These are phyloP conservation scores for Saturnispora silvae DNA, from an alignment of 805 yeast species.

Conservation along the genomic window DNA sequence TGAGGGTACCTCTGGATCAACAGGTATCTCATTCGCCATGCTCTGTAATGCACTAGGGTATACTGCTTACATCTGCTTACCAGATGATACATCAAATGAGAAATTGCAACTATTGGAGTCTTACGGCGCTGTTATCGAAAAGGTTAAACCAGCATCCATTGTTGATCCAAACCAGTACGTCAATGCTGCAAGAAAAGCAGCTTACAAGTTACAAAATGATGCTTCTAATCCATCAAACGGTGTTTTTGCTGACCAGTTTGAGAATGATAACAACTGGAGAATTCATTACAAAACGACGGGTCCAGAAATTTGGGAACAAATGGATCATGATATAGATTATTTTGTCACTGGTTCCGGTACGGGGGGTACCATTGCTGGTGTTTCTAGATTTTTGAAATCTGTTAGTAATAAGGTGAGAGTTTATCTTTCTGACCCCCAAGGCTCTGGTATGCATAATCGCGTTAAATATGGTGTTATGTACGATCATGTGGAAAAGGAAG, in stretches of 20 bases:
- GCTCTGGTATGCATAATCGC: slow-evolving; percentile 81
- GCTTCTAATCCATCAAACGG: slow-evolving; percentile 37
- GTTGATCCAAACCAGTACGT: slow-evolving; percentile 92
- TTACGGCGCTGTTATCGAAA: slow-evolving; percentile 74
- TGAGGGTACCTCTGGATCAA: slow-evolving; percentile 96
- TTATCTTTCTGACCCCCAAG: slow-evolving; percentile 90
- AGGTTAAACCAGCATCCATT: slow-evolving; percentile 89
- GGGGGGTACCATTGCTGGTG: slow-evolving; percentile 95
- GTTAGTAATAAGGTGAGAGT: slow-evolving; percentile 33
- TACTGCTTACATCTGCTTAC: slow-evolving; percentile 84
- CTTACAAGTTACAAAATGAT: slow-evolving; percentile 38
- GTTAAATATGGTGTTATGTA: slow-evolving; percentile 91
- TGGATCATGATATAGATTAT: slow-evolving; percentile 52
- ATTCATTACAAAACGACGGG: slow-evolving; percentile 79
- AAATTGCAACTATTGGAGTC: slow-evolving; percentile 61
- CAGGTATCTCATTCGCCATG: slow-evolving; percentile 89
- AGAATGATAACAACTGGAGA: slow-evolving; percentile 83
- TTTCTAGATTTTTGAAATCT: slow-evolving; percentile 60
- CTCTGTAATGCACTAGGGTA: slow-evolving; percentile 86
- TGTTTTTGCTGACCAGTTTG: slow-evolving; percentile 91
- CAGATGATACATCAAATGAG: slow-evolving; percentile 86
- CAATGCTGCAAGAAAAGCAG: slow-evolving; percentile 67
- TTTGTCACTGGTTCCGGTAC: slow-evolving; percentile 94
- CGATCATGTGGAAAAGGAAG: slow-evolving; percentile 80
- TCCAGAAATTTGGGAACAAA: slow-evolving; percentile 81